These are phyloP conservation scores for Stylonectria norvegica DNA, from an alignment of 2,329 filamentous ascomycete species.

Conservation along the genomic window DNA sequence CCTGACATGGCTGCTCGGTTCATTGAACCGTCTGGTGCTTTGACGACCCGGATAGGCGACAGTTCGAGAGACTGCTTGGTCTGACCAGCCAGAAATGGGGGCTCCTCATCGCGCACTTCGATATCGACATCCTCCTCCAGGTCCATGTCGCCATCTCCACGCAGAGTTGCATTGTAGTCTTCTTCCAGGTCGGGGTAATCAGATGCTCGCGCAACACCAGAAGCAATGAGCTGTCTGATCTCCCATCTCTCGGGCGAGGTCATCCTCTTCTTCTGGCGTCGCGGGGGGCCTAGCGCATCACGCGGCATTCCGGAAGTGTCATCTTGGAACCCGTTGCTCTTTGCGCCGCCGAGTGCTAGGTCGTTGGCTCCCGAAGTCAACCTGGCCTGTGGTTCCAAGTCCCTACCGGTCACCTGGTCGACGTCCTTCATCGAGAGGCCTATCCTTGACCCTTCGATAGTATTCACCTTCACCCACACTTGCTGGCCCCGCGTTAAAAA, in stretches of 20 bases:
- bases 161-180: conserved; percentile 84
- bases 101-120: conserved; percentile 92
- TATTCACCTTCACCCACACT: conserved; percentile 90
- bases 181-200: conserved; percentile 95
- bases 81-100: conserved; percentile 91
- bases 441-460: conserved; percentile 76
- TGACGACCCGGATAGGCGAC: conserved; percentile 93
- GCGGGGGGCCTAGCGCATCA: conserved; percentile 41
- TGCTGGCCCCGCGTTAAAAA: conserved; percentile 74
- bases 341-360: conserved; percentile 68
- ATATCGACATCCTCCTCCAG: conserved; percentile 97
- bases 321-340: conserved; percentile 55
- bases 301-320: conserved; percentile 33
- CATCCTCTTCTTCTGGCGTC: conserved; percentile 80
- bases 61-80: conserved; percentile 94
- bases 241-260: conserved; percentile 98
- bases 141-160: conserved; percentile 82
- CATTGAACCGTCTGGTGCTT: conserved; percentile 96
- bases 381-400: conserved; percentile 72
- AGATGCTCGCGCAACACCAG: conserved; percentile 85
- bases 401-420: conserved; percentile 81
- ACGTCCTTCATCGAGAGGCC: conserved; percentile 97
- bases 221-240: conserved; percentile 92
- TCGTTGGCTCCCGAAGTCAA: conserved; percentile 89
- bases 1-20: conserved; percentile 96